Base-by-base conservation (phyloP, 2,329 filamentous ascomycete species). In the Aspergillus tamarii region DNA sequence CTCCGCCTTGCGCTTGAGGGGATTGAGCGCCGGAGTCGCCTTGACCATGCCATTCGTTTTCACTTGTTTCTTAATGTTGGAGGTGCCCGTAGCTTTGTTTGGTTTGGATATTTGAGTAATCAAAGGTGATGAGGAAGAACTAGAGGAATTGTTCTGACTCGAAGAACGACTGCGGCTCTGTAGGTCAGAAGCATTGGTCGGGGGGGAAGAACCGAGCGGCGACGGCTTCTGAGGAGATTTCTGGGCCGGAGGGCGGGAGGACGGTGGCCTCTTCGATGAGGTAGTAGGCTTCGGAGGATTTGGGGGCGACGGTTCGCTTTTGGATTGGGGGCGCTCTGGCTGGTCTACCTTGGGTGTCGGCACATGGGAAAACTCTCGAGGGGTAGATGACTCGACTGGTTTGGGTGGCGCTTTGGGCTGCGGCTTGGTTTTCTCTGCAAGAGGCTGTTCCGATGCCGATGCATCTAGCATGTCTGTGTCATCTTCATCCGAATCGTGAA, bases 161-260 rank as follows among this genome's bases (percentile, higher is more conserved):
- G 79, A 78, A 53, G 78, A 78, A 46, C 76, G 76, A 57, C 67
- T 75, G 66, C 78, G 77, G 70, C 83, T 78, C 65, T 85, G 79
- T 61, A 85, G 78, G 70, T 89, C 85, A 23, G 86, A 88, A 32
- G 84, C 84, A 72, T 87, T 88, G 64, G 87, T 83, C 7, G 87
- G 86, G 26, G 86, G 85, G 2, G 87, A 88, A 8, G 85, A 86
- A 11, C 84, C 86, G 12, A 89, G 82, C 14, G 86, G 87, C 19
- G 87, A 89, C 2, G 86, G 86, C 59, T 88, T 88, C 70, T 84
- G 85, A 1, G 87, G 85, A 48, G 85, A 87, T 64, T 66, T 70
- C 34, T 65, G 65, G 30, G 80, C 87, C 26, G 77, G 79, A 57
- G 69, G 74, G 66, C 72, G 80, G 62, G 74, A 80, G 75, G 73